phyloP scores from a whole-genome alignment of 2,329 filamentous ascomycete genomes.

The Aaosphaeria pasadenensis region DNA sequence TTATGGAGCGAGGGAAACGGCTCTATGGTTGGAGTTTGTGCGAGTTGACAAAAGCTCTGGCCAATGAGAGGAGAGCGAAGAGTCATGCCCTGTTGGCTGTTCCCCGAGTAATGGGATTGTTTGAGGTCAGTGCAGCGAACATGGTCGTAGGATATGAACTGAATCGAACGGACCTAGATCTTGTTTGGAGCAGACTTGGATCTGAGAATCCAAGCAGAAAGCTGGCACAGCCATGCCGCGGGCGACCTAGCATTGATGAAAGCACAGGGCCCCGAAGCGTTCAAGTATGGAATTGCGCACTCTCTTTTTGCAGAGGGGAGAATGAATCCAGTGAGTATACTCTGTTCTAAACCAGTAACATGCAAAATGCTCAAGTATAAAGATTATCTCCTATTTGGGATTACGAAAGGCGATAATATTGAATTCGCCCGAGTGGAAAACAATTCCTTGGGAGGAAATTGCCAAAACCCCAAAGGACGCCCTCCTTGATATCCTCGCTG shows the following conservation, averaged over 20 bases:
- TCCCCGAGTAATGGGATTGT: slow-evolving; percentile 19
- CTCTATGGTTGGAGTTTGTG: slow-evolving; percentile 23
- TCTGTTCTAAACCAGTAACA: background rate
- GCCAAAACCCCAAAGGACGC: slow-evolving; percentile 32
- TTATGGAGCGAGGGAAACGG: slow-evolving; percentile 17
- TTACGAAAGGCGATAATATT: slow-evolving; percentile 26
- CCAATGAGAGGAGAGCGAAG: slow-evolving; percentile 8
- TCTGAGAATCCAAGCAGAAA: slow-evolving; percentile 16
- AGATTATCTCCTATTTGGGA: slow-evolving; percentile 34
- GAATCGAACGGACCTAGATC: slow-evolving; percentile 7
- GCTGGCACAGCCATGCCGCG: slow-evolving; percentile 26
- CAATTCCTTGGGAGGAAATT: slow-evolving; percentile 30
- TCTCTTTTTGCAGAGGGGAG: slow-evolving; percentile 23
- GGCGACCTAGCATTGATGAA: slow-evolving; percentile 23
- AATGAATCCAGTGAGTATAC: slow-evolving; percentile 1
- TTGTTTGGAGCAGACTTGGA: slow-evolving; percentile 24
- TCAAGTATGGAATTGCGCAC: slow-evolving; percentile 9
- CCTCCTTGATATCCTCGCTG: slow-evolving; percentile 31
- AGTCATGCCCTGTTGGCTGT: slow-evolving; percentile 25
- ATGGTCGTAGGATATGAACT: slow-evolving; percentile 1
- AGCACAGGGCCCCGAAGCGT: slow-evolving; percentile 15
- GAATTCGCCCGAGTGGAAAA: slow-evolving; percentile 32
- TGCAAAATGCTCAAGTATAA: background rate
- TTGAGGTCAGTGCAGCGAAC: slow-evolving; percentile 4
- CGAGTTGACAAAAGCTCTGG: slow-evolving; percentile 19